Percentiles rank a stretch among this genome's conserved stretches.
Evolutionary conservation across 257 asterid species (phyloP).

Genomic region (Solanum lignicaule): DNA sequence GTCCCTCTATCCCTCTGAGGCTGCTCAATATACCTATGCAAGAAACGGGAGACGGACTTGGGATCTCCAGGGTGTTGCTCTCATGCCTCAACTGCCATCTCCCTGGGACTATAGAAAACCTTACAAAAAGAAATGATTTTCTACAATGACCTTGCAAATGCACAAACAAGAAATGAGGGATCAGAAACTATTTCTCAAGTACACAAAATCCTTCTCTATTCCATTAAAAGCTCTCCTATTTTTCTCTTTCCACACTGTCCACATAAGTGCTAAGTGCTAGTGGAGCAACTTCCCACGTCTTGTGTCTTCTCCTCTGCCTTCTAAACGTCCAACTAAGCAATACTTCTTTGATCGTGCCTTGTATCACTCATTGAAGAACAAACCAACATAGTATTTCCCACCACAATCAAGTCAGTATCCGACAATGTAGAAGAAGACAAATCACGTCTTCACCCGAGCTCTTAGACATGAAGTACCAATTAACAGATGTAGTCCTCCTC

Average conservation of each 20-base stretch:
- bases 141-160: not conserved
- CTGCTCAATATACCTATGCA: not conserved
- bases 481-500: not conserved
- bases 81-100: not conserved
- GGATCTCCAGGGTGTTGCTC: not conserved
- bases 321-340: not conserved
- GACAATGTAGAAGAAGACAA: not conserved
- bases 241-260: not conserved
- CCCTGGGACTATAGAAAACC: not conserved
- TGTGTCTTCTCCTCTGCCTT: not conserved
- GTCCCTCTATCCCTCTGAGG: not conserved
- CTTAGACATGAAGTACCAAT: not conserved
- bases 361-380: not conserved
- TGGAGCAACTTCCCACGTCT: not conserved
- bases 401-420: not conserved
- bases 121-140: not conserved
- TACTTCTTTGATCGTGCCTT: not conserved
- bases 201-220: not conserved
- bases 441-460: not conserved
- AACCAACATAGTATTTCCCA: not conserved
- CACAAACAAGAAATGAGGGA: not conserved
- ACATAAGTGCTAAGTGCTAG: not conserved
- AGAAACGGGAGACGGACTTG: not conserved
- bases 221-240: not conserved
- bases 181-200: not conserved